Base-by-base conservation (phyloP, 805 yeast genomes). In the Deakozyma indianensis region DNA sequence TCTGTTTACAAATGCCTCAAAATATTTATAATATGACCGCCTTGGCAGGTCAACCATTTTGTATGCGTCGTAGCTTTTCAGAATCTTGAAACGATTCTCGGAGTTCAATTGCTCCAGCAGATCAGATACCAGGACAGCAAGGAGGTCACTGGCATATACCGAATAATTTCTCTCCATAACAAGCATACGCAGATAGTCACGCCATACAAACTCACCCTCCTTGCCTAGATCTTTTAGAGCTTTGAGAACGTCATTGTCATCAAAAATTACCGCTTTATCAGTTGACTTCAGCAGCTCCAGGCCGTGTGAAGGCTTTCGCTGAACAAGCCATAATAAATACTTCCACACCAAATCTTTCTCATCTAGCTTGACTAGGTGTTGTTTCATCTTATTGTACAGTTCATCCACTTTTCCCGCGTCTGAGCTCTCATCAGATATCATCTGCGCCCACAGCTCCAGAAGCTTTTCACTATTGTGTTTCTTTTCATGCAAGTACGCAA, bases 271-370 rank as follows among this genome's bases (percentile, higher is more conserved):
- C 21, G 43, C 45, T 27, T 51, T 29, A 4, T 52, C 45, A 20
- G 50, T 48, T 44, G 53, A 53, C 5, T 57, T 50, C 41, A 63
- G 58, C 9, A 64, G 53, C 25, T 49, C 48, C 5, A 63, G 46
- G 1, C 66, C 68, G 4, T 47, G 49, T 42, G 48, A 43, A 1
- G 66, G 57, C 28, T 53, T 49, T 23, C 49, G 43, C 42, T 55
- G 47, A 23, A 53, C 53, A 18, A 63, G 49, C 67, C 67, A 63
- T 5, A 57, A 29, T 1, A 66, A 66, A 43, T 61, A 64, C 23
- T 61, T 59, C 61, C 60, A 57, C 15, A 62, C 62, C 4, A 61
- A 43, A 15, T 53, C 53, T 41, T 48, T 47, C 29, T 62, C 57
- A 11, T 48, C 45, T 7, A 32, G 11, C 18, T 11, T 32, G 18